phyloP scores from a whole-genome alignment of 352 stramenopile species.

The Nothophytophthora sp. region DNA sequence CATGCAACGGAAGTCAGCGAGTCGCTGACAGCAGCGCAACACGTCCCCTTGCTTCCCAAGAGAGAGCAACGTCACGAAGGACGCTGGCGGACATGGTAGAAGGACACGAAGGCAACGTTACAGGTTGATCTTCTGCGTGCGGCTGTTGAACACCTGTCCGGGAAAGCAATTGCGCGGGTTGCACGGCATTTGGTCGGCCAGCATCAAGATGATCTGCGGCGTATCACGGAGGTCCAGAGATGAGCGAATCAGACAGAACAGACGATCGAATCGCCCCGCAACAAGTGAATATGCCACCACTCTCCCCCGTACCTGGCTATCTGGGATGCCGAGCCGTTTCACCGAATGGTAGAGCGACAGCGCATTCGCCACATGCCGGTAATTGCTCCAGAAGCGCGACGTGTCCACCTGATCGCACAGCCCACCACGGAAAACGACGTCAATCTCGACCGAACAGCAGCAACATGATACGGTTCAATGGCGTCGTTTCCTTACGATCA shows the following conservation, averaged over 20 bases:
- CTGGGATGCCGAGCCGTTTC: constrained; percentile 91
- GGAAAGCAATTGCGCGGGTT: constrained; percentile 92
- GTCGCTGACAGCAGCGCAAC: no score
- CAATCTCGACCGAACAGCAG: no score
- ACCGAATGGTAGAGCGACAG: constrained; percentile 95
- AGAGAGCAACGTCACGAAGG: constrained; percentile 2
- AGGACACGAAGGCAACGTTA: constrained; percentile 7
- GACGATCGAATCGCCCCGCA: no score
- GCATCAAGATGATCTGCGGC: constrained; percentile 93
- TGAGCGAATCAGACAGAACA: no score
- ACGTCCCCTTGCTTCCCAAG: no score
- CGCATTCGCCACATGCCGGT: constrained; percentile 95
- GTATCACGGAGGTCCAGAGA: neutral
- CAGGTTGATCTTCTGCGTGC: constrained; percentile 90
- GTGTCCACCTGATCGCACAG: constrained; percentile 78
- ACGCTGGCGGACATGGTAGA: neutral
- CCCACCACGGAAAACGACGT: neutral
- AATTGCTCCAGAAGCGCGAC: constrained; percentile 98
- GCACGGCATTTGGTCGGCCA: constrained; percentile 97
- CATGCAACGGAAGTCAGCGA: neutral
- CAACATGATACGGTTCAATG: neutral
- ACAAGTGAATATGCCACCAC: no score
- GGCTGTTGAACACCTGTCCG: constrained; percentile 90
- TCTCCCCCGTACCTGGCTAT: constrained; percentile 80
- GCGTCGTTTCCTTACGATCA: constrained; percentile 56